Conservation (phyloP, 1,284 basidiomycete genomes). For the Rhizoctonia solani region DNA sequence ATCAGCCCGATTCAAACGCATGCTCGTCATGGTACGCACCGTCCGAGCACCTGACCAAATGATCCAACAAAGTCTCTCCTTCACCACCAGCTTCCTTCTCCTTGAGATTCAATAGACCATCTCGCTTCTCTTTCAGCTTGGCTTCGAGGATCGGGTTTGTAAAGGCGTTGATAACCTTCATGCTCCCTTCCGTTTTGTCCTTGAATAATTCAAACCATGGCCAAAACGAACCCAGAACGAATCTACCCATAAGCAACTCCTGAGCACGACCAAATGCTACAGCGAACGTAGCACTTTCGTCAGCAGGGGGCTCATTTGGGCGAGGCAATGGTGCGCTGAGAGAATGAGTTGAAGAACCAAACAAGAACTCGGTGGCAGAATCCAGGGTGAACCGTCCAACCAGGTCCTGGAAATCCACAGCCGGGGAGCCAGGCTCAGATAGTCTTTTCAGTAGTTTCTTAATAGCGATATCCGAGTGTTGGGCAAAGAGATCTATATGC, state of each 20-base stretch:
- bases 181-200: constrained; percentile 59
- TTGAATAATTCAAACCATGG: constrained; percentile 65
- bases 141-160: constrained; percentile 63
- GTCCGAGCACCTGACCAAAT: constrained; percentile 52
- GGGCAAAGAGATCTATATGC: constrained; percentile 43
- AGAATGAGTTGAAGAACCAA: constrained; percentile 34
- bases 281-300: constrained; percentile 62
- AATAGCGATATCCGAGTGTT: constrained; percentile 41
- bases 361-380: constrained; percentile 38
- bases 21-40: no score
- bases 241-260: constrained; percentile 57
- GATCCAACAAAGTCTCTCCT: constrained; percentile 67
- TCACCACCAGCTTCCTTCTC: constrained; percentile 44
- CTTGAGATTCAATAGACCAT: constrained; percentile 48
- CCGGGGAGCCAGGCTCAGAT: constrained; percentile 51
- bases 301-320: constrained; percentile 48
- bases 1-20: no score
- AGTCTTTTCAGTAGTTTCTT: neutral
- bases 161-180: constrained; percentile 59
- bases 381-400: constrained; percentile 65
- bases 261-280: constrained; percentile 67
- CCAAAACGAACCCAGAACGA: constrained; percentile 62
- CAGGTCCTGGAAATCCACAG: constrained; percentile 59
- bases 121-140: constrained; percentile 54
- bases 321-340: constrained; percentile 47